Evolutionary conservation across 169 alveolate species (phyloP).

Genomic region (Plasmodium yoelii): DNA sequence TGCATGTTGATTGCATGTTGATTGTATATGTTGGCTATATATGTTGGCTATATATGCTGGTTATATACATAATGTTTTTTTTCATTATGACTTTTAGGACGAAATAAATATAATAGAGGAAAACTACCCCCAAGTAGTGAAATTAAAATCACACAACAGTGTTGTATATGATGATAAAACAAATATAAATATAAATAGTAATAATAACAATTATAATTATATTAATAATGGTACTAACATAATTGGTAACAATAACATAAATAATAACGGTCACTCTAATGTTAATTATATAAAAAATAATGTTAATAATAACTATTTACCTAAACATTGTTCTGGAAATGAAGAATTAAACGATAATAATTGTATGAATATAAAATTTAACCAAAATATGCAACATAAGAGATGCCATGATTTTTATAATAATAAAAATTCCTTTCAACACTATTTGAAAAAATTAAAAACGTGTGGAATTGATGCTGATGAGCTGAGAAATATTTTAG

Average conservation of each 20-base stretch:
- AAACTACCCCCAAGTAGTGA: constrained; percentile 13
- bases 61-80: constrained; percentile 1
- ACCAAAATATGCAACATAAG: constrained; percentile 46
- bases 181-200: neutral
- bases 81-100: neutral
- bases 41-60: too few species aligned
- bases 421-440: constrained; percentile 56
- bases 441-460: constrained; percentile 56
- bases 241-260: neutral
- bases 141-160: constrained; percentile 18
- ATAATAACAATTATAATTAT: neutral
- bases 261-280: neutral
- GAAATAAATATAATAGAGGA: constrained; percentile 32
- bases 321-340: neutral
- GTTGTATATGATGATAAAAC: neutral
- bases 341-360: constrained; percentile 14
- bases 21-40: too few species aligned
- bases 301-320: neutral
- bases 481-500: constrained; percentile 29
- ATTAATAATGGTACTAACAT: neutral
- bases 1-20: too few species aligned
- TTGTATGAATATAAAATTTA: constrained; percentile 15
- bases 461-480: constrained; percentile 64
- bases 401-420: constrained; percentile 49
- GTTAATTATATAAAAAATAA: neutral